Evolutionary conservation across 208 protist species (phyloP).

Genomic region (Novymonas esmeraldas): DNA sequence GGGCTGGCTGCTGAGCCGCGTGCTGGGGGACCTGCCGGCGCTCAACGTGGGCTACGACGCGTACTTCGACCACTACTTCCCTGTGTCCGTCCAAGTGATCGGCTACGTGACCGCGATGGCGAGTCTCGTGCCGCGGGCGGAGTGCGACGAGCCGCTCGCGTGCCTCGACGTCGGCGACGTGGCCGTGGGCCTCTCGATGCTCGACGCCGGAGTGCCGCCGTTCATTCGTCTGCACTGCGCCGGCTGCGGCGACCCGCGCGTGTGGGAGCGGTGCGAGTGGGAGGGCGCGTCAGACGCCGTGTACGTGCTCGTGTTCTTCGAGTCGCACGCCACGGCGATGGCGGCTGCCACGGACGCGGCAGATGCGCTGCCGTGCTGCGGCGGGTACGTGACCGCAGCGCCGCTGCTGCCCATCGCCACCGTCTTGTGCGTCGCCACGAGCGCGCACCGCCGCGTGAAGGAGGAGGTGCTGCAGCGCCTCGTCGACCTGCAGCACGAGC

Average conservation of each 20-base stretch:
- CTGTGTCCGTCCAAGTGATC: constrained; percentile 65
- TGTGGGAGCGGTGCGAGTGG: constrained; percentile 65
- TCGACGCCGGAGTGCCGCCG: constrained; percentile 82
- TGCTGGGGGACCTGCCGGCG: constrained; percentile 67
- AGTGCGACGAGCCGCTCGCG: constrained; percentile 38
- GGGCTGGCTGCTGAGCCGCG: constrained; percentile 81
- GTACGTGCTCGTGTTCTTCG: constrained; percentile 82
- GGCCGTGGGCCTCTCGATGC: constrained; percentile 79
- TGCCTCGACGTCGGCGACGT: constrained; percentile 84
- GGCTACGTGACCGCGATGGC: constrained; percentile 87
- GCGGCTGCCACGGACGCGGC: constrained; percentile 15
- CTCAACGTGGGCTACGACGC: constrained; percentile 87
- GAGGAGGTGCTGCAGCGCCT: constrained; percentile 78
- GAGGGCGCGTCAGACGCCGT: constrained; percentile 35
- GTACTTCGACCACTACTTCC: constrained; percentile 83
- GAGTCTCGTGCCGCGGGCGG: constrained; percentile 60
- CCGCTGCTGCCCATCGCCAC: constrained; percentile 81
- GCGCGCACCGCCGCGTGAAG: constrained; percentile 49
- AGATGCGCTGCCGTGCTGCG: constrained; percentile 60
- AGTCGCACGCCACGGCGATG: constrained; percentile 51
- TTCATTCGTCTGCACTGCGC: constrained; percentile 73
- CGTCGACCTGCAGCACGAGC: constrained; percentile 69
- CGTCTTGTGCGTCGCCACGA: constrained; percentile 63
- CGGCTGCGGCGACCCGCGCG: constrained; percentile 29
- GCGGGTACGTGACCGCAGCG: constrained; percentile 58